A percentile compares a stretch with the other conserved stretches of the same genome.
phyloP scores from a whole-genome alignment of 2,329 filamentous ascomycete genomes.

The Leptoxyphium fumago region DNA sequence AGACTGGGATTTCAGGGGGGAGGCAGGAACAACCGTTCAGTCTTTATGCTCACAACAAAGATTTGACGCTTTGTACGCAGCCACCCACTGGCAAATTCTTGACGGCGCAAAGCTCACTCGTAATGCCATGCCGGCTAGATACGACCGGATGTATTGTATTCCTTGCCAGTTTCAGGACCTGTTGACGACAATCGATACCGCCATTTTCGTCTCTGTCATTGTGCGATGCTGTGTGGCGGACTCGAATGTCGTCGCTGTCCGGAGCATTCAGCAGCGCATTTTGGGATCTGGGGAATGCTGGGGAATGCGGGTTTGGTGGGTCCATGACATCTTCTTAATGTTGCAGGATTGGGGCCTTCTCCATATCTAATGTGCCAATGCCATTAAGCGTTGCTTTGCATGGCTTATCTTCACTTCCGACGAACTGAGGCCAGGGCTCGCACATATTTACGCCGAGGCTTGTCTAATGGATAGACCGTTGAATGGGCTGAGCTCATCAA shows the following conservation, averaged over 20 bases:
- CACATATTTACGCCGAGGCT: background rate
- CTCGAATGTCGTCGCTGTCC: too few species aligned
- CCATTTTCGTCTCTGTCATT: background rate
- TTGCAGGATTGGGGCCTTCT: background rate
- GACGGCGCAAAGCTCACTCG: too few species aligned
- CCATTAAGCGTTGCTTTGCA: background rate
- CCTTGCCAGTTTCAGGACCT: too few species aligned
- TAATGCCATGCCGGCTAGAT: too few species aligned
- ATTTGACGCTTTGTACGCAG: too few species aligned
- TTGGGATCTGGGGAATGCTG: background rate
- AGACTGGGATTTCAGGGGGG: too few species aligned
- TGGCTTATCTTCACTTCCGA: background rate
- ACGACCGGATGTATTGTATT: too few species aligned
- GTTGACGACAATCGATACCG: background rate
- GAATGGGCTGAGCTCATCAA: background rate
- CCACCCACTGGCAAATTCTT: too few species aligned
- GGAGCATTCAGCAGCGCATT: background rate
- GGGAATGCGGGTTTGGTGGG: background rate
- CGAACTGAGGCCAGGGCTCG: background rate
- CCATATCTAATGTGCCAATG: background rate
- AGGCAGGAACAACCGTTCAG: too few species aligned
- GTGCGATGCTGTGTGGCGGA: background rate
- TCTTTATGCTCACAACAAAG: too few species aligned
- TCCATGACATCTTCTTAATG: background rate
- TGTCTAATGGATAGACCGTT: background rate